Conservation (phyloP, 2,329 filamentous ascomycete species). For the Microdochium trichocladiopsis region DNA sequence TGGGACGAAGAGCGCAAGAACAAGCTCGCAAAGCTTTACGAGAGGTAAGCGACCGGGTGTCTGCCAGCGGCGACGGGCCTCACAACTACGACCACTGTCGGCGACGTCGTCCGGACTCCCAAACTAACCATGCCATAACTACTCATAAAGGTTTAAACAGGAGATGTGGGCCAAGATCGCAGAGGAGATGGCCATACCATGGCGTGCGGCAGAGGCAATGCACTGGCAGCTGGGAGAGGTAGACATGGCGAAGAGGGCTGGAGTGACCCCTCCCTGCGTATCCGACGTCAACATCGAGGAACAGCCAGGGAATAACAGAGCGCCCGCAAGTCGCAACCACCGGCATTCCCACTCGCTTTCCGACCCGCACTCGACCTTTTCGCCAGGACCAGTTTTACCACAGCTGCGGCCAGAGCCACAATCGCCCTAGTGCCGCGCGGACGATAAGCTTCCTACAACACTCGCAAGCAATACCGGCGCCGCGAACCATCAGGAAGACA, state of each 20-base stretch:
- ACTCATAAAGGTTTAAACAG: constrained; percentile 70
- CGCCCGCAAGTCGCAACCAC: constrained; percentile 25
- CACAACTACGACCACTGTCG: too few species aligned
- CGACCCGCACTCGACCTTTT: constrained; percentile 37
- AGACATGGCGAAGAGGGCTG: constrained; percentile 90
- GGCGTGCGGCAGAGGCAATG: constrained; percentile 88
- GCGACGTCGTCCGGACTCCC: too few species aligned
- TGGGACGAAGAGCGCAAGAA: too few species aligned
- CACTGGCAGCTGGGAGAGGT: constrained; percentile 83
- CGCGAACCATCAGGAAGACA: neutral
- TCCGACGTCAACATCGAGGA: constrained; percentile 41
- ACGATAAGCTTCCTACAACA: neutral
- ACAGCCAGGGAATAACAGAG: constrained; percentile 29
- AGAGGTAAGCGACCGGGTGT: constrained; percentile 87
- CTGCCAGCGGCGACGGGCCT: too few species aligned
- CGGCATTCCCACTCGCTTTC: constrained; percentile 33
- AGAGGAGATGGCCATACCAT: constrained; percentile 90
- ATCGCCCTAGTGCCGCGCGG: neutral
- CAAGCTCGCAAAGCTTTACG: too few species aligned
- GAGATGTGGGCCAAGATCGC: constrained; percentile 98
- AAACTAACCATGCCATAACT: constrained; percentile 4
- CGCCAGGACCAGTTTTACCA: constrained; percentile 5
- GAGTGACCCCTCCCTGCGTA: constrained; percentile 77
- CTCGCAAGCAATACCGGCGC: neutral
- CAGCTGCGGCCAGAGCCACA: too few species aligned